Base-by-base conservation (phyloP, 768 basidiomycete species). In the Royoungia palumana region DNA sequence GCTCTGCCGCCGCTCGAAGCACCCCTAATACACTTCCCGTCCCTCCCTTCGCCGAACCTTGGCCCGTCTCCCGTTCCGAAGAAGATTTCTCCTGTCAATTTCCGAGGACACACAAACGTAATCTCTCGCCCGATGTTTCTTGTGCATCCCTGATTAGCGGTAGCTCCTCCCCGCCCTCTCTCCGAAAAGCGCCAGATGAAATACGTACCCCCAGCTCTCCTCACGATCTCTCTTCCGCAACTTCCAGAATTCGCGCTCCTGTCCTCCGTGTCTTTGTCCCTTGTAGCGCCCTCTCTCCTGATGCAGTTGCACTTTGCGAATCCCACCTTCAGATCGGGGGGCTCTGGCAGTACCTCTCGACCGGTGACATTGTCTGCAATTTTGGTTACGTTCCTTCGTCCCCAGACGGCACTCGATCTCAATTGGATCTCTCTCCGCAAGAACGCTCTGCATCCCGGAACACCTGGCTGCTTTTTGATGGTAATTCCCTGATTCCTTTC, bases 341-440 rank as follows among this genome's bases (percentile, higher is more conserved):
- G 0, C 74, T 92, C 6, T 90, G 88, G 87, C 68, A 74, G 6
- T 78, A 88, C 58, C 73, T 92, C n/a, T 87, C 84, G 2, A 76
- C 75, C 0, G 89, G 89, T 1, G 89, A 92, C 57, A 67, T 90
- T 32, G 75, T 92, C 19, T 89, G 84, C 61, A 92, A 92, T 65
- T 74, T 92, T 39, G 89, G 89, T 6, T 89, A 82, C 58, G 73
- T 92, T 14, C 86, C 85, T 1, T 69, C 76, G 0, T 60, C 61
- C 0, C 53, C 67, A 11, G 49, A 67, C 5, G 60, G 64, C 16
- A 67, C 60, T 17, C 57, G 61, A 36, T 56, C 50, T n/a, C 49
- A 54, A 32, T 39, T 57, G 1, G 58, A 64, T 35, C 47, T 53
- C 49, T 49, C 44, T 22, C 50, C 50, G 41, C 63, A 56, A 36